phyloP scores from a whole-genome alignment of 2,329 filamentous ascomycete species.

The Ceratocystis cacaofunesta region DNA sequence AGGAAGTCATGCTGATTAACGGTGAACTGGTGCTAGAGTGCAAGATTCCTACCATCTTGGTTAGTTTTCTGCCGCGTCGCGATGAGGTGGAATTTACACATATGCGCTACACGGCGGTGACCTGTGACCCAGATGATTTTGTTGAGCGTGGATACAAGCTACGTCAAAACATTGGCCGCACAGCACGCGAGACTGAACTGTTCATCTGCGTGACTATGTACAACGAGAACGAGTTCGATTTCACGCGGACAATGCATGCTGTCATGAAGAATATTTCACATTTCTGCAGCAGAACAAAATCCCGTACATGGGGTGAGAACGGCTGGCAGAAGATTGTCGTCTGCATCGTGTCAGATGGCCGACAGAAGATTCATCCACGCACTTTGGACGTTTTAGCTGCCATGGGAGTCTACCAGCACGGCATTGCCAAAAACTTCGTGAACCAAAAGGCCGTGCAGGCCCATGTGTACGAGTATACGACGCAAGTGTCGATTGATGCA shows the following conservation, averaged over 20 bases:
- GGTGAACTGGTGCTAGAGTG: constrained; percentile 95
- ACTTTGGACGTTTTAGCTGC: constrained; percentile 89
- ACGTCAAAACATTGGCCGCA: constrained; percentile 75
- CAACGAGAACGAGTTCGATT: constrained; percentile 94
- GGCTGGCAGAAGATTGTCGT: constrained; percentile 99
- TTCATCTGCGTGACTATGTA: constrained; percentile 99
- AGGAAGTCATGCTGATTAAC: constrained; percentile 92
- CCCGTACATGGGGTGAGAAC: constrained; percentile 87
- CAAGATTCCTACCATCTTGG: constrained; percentile 96
- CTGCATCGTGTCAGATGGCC: constrained; percentile 87
- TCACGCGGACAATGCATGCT: constrained; percentile 95
- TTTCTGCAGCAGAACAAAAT: constrained; percentile 85
- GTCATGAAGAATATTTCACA: constrained; percentile 97
- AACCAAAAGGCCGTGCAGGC: constrained; percentile 91
- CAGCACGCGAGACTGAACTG: constrained; percentile 76
- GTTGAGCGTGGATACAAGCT: constrained; percentile 78
- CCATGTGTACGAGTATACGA: constrained; percentile 98
- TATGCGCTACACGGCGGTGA: constrained; percentile 98
- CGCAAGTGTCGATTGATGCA: constrained; percentile 86
- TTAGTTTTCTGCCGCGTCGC: constrained; percentile 85
- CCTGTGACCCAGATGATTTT: constrained; percentile 91
- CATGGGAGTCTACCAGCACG: constrained; percentile 95
- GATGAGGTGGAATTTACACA: constrained; percentile 96
- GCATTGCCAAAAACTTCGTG: constrained; percentile 96
- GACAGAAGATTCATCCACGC: constrained; percentile 75